phyloP scores from a whole-genome alignment of 1,284 basidiomycete genomes.

The Phylloporus gajari region DNA sequence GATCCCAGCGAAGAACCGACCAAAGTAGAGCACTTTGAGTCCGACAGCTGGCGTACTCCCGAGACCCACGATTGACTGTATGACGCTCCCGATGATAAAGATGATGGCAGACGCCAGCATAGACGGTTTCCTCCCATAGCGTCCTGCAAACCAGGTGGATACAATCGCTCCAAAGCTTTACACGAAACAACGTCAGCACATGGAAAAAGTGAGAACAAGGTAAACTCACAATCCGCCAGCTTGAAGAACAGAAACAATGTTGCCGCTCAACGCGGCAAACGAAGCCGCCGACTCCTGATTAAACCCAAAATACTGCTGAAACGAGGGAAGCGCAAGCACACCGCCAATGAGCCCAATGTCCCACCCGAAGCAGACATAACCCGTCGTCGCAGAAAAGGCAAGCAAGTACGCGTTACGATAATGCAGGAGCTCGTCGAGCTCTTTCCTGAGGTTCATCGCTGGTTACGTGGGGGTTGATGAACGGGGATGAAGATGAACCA shows the following conservation, averaged over 20 bases:
- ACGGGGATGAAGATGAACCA: not conserved
- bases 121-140: constrained; percentile 59
- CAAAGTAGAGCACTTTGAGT: constrained; percentile 56
- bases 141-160: constrained; percentile 53
- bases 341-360: constrained; percentile 62
- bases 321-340: constrained; percentile 57
- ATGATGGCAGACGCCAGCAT: constrained; percentile 62
- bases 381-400: constrained; percentile 58
- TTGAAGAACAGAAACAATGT: constrained; percentile 69
- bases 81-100: constrained; percentile 63
- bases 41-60: constrained; percentile 51
- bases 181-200: not conserved
- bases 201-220: not conserved
- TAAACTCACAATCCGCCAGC: constrained; percentile 66
- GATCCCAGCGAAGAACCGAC: constrained; percentile 58
- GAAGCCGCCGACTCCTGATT: constrained; percentile 48
- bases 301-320: constrained; percentile 58
- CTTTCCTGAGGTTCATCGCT: constrained; percentile 39
- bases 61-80: constrained; percentile 61
- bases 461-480: not conserved
- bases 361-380: constrained; percentile 56
- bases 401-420: constrained; percentile 60
- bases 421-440: constrained; percentile 42
- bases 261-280: constrained; percentile 55
- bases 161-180: constrained; percentile 58